Evolutionary conservation across 2,329 filamentous ascomycete genomes (phyloP), one percentile per base, ranked within the genome.

Genomic region (Fusarium aywerte): DNA sequence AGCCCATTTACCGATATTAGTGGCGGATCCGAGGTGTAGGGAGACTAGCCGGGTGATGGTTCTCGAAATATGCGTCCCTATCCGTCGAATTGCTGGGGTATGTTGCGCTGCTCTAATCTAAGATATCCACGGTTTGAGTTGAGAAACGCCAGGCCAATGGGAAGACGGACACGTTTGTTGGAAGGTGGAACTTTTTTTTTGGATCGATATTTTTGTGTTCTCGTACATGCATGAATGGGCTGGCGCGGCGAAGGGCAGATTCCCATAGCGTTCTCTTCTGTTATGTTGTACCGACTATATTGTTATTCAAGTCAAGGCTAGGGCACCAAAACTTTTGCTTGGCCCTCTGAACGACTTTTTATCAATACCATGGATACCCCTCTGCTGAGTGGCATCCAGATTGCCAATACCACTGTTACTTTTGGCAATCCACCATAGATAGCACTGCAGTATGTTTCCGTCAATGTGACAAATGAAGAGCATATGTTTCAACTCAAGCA

Each of bases 1-100:
- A 79, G 42, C 76, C 79, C 20, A 58, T 75, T 38, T 76, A 78
- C 56, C 76, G 76, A 40, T 78, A 80, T 54, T 78, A 70, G 48
- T 43, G 36, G 43, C 7, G 12, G 21, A n/a, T 10, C 6, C 15
- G 27, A 27, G 21, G 43, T 10, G 29, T 48, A 27, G 42, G 32
- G 10, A 29, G 23, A 18, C 27, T 25, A 29, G n/a, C 18, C 23
- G 25, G 33, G 29, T 36, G 20, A 25, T 16, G 25, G 20, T 33
- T 43, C 32, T 42, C 35, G n/a, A 39, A 35, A n/a, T 42, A 31
- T 42, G 27, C 18, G 32, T 32, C 16, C 18, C n/a, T 38, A 12
- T 44, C 32, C 18, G 29, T 20, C 13, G 20, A 21, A 20, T 40
- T 39, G 36, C 21, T 32, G 18, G 39, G 49, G 36, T 48, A 18